Base-by-base conservation (phyloP, 73 alveolate species). In the Uronychia setigera region DNA sequence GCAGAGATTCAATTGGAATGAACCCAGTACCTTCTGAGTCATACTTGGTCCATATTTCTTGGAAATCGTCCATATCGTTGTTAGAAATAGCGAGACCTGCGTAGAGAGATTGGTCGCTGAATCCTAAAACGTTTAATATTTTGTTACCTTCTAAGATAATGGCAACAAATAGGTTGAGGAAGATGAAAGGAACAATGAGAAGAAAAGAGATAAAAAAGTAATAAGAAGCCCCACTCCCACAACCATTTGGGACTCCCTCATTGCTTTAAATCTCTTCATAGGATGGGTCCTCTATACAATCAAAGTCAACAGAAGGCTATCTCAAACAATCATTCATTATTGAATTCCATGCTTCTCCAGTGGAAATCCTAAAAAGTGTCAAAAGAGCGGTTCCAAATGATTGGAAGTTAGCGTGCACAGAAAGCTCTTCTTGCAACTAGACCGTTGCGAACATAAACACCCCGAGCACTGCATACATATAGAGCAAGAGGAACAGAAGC, bases 291-390 rank as follows among this genome's bases (percentile, higher is more conserved):
- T 46, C 59, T 74, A 31, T 26, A 33, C 87, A 86, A 19, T 86
- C 32, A 29, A 46, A 46, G 67, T 46, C 19, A 19, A 46, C 67
- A 11, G 67, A 5, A 46, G 67, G 67, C 5, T 19, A 5, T 46
- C 67, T 46, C 1, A 79, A 34, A 1, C 67, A 76, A 33, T 79
- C 83, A 58, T 29, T 33, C 90, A 88, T 82, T 30, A 82, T 74
- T 32, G 33, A 31, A 60, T 82, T 80, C 94, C 94, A 88, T 58
- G 83, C 30, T 29, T 88, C 94, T 5, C 90, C 94, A 19, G 94
- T 88, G 58, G 90, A 60, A 26, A 33, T 57, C 33, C 74, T 33
- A 74, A 81, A 46, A 5, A 88, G 59, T 0, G 86, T 33, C 28
- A 74, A 0, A 59, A 88, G 75, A 0, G 90, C 81, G 26, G 29